Percentiles rank a stretch among this genome's conserved stretches.
Conservation (phyloP, 169 alveolate genomes). For the Plasmodium vivax region DNA sequence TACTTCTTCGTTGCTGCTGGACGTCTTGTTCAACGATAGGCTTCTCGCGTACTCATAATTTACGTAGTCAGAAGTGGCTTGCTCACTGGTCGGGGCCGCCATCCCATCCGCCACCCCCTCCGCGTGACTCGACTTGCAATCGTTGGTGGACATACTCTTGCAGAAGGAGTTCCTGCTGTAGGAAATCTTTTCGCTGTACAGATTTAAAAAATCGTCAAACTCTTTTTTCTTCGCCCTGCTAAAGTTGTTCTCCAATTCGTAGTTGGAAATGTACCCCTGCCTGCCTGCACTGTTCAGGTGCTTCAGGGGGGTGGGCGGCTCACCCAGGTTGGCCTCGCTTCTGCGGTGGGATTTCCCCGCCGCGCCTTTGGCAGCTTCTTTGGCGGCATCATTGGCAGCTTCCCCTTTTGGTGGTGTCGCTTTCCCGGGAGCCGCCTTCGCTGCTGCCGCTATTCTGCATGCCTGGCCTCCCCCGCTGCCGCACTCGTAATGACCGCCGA, state of each 20-base stretch:
- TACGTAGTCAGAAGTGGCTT: not conserved
- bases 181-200: slow-evolving; percentile 22
- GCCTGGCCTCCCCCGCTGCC: not conserved
- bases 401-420: too few relatives aligned
- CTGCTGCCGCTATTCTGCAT: not conserved
- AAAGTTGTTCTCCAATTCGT: slow-evolving; percentile 23
- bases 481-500: not conserved
- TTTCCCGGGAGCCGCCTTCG: too few relatives aligned
- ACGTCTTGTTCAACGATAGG: not conserved
- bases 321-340: not conserved
- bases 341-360: not conserved
- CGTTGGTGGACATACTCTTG: not conserved
- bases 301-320: not conserved
- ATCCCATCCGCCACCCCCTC: not conserved
- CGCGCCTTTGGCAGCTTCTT: too few relatives aligned
- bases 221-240: slow-evolving; percentile 3
- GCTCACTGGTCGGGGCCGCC: not conserved
- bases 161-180: not conserved
- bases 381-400: too few relatives aligned
- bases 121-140: not conserved
- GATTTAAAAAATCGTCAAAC: not conserved
- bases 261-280: slow-evolving; percentile 7
- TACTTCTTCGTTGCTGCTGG: not conserved
- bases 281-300: not conserved
- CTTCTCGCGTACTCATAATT: not conserved